Base-by-base conservation (phyloP, 2,329 filamentous ascomycete genomes). In the Xylaria sp. region DNA sequence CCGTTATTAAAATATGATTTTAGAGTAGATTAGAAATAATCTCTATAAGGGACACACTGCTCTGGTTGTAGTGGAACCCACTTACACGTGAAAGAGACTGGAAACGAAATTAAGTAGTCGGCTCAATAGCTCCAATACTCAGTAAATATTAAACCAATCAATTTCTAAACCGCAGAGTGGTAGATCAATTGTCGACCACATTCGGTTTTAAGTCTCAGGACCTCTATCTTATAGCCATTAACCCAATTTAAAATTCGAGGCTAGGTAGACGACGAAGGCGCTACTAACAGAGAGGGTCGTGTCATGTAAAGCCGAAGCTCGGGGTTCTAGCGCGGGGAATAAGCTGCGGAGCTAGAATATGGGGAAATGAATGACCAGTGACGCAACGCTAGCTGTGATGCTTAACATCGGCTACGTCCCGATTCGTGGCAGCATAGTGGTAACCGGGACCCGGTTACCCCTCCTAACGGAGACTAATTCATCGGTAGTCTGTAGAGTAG, bases 351-450 rank as follows among this genome's bases (percentile, higher is more conserved):
- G 49, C 33, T 38, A 10, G 42, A 22, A 15, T 25, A 27, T 17
- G 3, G n/a, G 17, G 27, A 36, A 45, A 45, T 17, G 22, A 36
- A 50, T 15, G 22, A 17, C 44, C 17, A 58, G 54, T 64, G 55
- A 64, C 55, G 55, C 33, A 58, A 39, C 45, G 4, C 27, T 13
- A 15, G 39, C 5, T 36, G 29, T 27, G 9, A 31, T 67, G 65
- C 56, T 68, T 62, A 65, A 27, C 50, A 68, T 68, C 62, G 57
- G 62, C 50, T 58, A 20, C 20, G 22, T 54, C 39, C 63, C 49
- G 66, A 68, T 65, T 68, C 53, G 66, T 25, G 49, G 31, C 5
- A 39, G 22, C 10, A 15, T 38, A 13, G 9, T 22, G 3, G 10
- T 22, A 31, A 31, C 29, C 9, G n/a, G 6, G 42, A 9, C 25